phyloP scores from a whole-genome alignment of 176 grass and related monocot species.

The Oryza nivara region DNA sequence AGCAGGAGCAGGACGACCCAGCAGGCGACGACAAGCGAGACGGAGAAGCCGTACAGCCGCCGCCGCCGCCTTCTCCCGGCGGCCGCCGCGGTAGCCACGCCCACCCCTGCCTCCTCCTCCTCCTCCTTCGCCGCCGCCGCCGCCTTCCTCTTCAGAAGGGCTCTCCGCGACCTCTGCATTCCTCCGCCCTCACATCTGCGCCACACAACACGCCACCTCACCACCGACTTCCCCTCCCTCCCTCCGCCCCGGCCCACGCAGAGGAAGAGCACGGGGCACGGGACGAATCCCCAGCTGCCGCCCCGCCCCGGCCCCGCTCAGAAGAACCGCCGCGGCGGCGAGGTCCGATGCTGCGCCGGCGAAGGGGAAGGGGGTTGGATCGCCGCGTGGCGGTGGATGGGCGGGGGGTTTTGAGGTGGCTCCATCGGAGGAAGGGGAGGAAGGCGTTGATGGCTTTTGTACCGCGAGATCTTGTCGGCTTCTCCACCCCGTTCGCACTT shows the following conservation, averaged over 20 bases:
- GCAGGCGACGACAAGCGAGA: slow-evolving; percentile 62
- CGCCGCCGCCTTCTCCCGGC: slow-evolving; percentile 51
- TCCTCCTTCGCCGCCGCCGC: slow-evolving; percentile 57
- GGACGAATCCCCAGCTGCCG: background rate
- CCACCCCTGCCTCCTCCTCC: slow-evolving; percentile 4
- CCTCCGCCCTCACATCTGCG: slow-evolving; percentile 50
- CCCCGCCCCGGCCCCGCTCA: background rate
- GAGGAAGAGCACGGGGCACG: background rate
- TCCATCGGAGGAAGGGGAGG: slow-evolving; percentile 43
- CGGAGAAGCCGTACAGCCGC: slow-evolving; percentile 68
- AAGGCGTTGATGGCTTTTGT: slow-evolving; percentile 24
- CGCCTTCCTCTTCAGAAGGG: slow-evolving; percentile 69
- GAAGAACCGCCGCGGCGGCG: background rate
- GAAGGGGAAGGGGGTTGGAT: background rate
- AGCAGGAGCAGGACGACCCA: slow-evolving; percentile 81
- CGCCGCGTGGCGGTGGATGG: background rate
- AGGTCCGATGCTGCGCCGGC: slow-evolving; percentile 12
- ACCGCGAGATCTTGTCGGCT: slow-evolving; percentile 48
- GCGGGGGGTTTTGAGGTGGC: slow-evolving; percentile 39
- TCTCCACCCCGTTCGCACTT: slow-evolving; percentile 1
- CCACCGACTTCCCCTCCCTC: background rate
- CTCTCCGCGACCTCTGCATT: slow-evolving; percentile 93
- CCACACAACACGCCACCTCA: background rate
- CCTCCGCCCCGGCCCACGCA: too few species aligned
- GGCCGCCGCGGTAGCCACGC: background rate